phyloP scores from a whole-genome alignment of 805 yeast genomes.

The Yamadazyma endophytica region DNA sequence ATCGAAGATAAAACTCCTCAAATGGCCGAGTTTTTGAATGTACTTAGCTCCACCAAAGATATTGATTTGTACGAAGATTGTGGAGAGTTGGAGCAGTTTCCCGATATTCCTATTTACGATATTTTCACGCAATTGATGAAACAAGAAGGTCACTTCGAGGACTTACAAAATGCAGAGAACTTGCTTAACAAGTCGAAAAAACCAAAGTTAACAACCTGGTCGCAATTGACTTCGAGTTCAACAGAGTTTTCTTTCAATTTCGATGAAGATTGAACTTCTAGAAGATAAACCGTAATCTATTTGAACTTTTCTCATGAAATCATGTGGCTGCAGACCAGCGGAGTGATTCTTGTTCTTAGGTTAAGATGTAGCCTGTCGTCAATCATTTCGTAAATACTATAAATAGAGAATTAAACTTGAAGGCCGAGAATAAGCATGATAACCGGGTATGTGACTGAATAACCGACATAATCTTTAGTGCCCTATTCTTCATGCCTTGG shows the following conservation, averaged over 20 bases:
- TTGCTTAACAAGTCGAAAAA: conserved; percentile 26
- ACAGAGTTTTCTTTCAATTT: conserved; percentile 29
- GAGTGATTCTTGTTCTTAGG: too few relatives aligned
- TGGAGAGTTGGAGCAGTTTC: conserved; percentile 46
- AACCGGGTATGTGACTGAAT: too few relatives aligned
- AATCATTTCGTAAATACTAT: too few relatives aligned
- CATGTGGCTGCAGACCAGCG: too few relatives aligned
- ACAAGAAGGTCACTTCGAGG: conserved; percentile 30
- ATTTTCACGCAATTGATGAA: conserved; percentile 51
- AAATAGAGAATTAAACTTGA: too few relatives aligned
- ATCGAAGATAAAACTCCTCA: conserved; percentile 5
- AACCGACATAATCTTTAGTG: too few relatives aligned
- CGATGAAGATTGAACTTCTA: conserved; percentile 13
- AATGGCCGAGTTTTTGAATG: conserved; percentile 1
- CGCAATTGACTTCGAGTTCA: conserved; percentile 26
- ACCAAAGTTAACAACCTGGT: conserved; percentile 56
- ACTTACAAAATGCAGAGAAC: conserved; percentile 21
- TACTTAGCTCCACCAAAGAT: background rate
- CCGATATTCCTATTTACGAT: conserved; percentile 57
- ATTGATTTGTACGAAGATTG: conserved; percentile 48
- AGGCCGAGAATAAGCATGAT: too few relatives aligned
- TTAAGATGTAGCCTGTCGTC: too few relatives aligned
- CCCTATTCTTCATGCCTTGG: too few relatives aligned
- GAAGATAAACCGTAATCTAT: background rate
- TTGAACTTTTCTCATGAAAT: background rate